Evolutionary conservation across 768 basidiomycete genomes (phyloP).

Genomic region (Serendipita sp.): DNA sequence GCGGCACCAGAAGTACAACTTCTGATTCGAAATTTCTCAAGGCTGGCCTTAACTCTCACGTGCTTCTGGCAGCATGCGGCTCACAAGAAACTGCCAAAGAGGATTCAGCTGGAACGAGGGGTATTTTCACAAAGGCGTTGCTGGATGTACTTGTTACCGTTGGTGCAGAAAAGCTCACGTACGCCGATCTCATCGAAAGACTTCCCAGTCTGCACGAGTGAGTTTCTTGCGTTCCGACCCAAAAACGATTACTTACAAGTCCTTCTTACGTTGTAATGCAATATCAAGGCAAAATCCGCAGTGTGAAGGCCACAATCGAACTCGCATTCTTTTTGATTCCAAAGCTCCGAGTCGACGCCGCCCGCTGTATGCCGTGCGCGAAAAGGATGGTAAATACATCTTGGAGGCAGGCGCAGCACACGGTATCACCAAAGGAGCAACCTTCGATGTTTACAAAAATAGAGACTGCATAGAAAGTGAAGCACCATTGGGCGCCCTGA

Average conservation of each 20-base stretch:
- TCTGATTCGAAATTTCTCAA: no score
- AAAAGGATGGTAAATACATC: constrained; percentile 25
- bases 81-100: no score
- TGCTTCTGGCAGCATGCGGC: no score
- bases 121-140: no score
- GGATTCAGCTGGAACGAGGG: no score
- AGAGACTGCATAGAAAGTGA: constrained; percentile 48
- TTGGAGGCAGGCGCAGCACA: constrained; percentile 45
- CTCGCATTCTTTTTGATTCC: constrained; percentile 38
- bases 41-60: no score
- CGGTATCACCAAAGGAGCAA: constrained; percentile 46
- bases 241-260: not conserved
- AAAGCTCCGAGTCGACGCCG: constrained; percentile 37
- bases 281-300: constrained; percentile 30
- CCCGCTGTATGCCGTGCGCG: constrained; percentile 19
- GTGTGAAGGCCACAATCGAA: constrained; percentile 32
- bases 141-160: no score
- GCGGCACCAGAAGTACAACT: no score
- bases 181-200: constrained; percentile 25
- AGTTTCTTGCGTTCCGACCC: not conserved
- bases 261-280: constrained; percentile 14
- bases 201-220: not conserved
- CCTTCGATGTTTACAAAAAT: constrained; percentile 35
- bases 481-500: constrained; percentile 31
- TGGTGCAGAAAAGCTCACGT: constrained; percentile 22